Evolutionary conservation across 108 stramenopile species (phyloP), one percentile per base, ranked within the genome.

Genomic region (Parietichytrium sp.): DNA sequence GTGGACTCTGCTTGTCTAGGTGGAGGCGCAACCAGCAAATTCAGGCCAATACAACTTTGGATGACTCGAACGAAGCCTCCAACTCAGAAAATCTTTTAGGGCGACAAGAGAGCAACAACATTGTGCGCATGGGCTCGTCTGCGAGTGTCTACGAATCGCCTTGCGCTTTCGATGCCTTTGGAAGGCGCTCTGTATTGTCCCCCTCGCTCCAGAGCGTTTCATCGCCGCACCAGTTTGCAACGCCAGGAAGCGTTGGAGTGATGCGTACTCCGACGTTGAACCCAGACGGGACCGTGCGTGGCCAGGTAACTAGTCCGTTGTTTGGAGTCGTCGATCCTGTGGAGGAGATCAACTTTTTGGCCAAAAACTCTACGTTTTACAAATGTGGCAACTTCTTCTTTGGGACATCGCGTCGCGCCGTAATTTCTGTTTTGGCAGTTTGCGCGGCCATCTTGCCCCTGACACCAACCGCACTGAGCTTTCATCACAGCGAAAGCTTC

Each of bases 401-500:
- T 27, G 61, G 61, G 15, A 72, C 61, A 25, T 42, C 61, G 13
- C 61, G 36, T 16, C 61, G 61, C 10, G 61, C 61, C n/a, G 10
- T 72, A 6, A 27, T 42, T 10, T 33, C 61, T 27, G 20, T 72
- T 12, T n/a, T 72, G n/a, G 29, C 45, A 1, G 61, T 72, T 12
- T 72, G 29, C 25, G 61, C 61, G 23, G 61, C 61, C 33, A 72
- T 72, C 33, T 27, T 72, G 61, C 61, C 61, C 61, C 20, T 72
- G 61, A 72, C 61, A 0, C 61, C 61, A 1, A 72, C 61, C 29
- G 45, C 38, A 33, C 15, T 72, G 33, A 45, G 38, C 33, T 72
- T 72, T 27, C 61, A 72, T 25, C 61, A 72, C 61, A 72, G 61
- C 61, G 61, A 72, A 42, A 42, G 45, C 61, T 72, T 72, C 2